Percentiles rank a stretch among this genome's conserved stretches.
phyloP scores from a whole-genome alignment of 441 rosid species.

The Viola pubescens region DNA sequence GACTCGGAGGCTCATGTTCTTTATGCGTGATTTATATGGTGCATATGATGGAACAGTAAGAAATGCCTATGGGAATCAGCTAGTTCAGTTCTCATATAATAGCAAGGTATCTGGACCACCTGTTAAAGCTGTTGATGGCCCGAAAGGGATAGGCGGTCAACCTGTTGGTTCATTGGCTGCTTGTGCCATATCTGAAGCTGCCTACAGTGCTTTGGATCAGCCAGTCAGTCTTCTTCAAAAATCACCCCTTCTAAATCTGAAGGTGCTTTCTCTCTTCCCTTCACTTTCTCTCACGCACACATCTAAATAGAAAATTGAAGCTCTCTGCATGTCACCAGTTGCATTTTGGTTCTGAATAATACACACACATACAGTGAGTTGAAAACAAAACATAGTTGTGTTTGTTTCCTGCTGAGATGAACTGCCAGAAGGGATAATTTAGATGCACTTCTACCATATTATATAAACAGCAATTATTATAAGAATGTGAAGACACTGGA shows the following conservation, averaged over 20 bases:
- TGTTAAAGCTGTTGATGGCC: conserved; percentile 8
- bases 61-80: conserved; percentile 70
- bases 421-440: no score
- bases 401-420: no score
- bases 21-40: conserved; percentile 70
- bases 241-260: conserved; percentile 82
- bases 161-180: conserved; percentile 85
- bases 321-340: no score
- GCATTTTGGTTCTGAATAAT: no score
- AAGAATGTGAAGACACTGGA: no score
- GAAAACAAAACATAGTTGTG: no score
- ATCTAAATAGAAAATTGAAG: no score
- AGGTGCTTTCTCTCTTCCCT: conserved; percentile 46
- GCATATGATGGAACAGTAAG: conserved; percentile 95
- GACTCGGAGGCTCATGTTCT: conserved; percentile 78
- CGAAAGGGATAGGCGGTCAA: conserved; percentile 45
- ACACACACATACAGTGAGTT: no score
- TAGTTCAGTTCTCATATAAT: conserved; percentile 67
- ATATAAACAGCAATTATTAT: no score
- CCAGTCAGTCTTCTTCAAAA: conserved; percentile 89
- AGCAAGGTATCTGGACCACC: conserved; percentile 8
- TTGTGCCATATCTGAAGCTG: conserved; percentile 90
- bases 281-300: background rate
- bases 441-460: no score
- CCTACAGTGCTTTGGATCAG: conserved; percentile 94